A percentile compares a stretch with the other conserved stretches of the same genome.
These are phyloP conservation scores for Aureococcus anophagefferens DNA, from an alignment of 108 stramenopile species.

Conservation along the genomic window DNA sequence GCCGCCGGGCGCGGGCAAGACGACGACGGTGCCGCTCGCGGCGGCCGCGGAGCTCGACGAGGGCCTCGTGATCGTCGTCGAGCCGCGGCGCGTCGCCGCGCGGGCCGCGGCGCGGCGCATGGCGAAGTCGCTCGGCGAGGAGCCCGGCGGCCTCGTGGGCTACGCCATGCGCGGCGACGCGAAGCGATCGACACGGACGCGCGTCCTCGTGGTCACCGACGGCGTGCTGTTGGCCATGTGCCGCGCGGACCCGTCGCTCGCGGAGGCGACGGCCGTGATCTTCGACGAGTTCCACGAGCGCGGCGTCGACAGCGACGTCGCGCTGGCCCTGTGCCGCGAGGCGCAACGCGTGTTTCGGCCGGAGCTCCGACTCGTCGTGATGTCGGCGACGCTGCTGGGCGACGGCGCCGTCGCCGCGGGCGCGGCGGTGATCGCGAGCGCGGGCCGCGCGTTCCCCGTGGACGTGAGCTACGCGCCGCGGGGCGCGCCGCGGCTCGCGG, in stretches of 20 bases:
- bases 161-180: conserved; percentile 52
- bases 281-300: conserved; percentile 66
- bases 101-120: conserved; percentile 56
- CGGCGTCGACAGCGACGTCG: conserved; percentile 51
- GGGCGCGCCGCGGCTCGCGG: conserved; percentile 32
- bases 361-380: conserved; percentile 43
- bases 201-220: conserved; percentile 48
- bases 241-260: conserved; percentile 45
- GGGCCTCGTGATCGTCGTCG: conserved; percentile 33
- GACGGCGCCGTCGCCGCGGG: not conserved
- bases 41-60: not conserved
- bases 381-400: conserved; percentile 56
- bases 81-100: conserved; percentile 52
- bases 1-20: conserved; percentile 59
- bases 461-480: conserved; percentile 43
- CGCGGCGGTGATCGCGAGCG: not conserved
- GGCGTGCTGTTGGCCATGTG: conserved; percentile 46
- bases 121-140: conserved; percentile 29
- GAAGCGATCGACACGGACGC: too few species aligned
- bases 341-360: conserved; percentile 33
- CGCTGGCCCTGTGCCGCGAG: conserved; percentile 49
- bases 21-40: conserved; percentile 48
- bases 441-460: conserved; percentile 21
- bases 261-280: conserved; percentile 30
- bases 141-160: conserved; percentile 41